Base-by-base conservation (phyloP, 1,284 basidiomycete species). In the Ceratobasidium sp. region DNA sequence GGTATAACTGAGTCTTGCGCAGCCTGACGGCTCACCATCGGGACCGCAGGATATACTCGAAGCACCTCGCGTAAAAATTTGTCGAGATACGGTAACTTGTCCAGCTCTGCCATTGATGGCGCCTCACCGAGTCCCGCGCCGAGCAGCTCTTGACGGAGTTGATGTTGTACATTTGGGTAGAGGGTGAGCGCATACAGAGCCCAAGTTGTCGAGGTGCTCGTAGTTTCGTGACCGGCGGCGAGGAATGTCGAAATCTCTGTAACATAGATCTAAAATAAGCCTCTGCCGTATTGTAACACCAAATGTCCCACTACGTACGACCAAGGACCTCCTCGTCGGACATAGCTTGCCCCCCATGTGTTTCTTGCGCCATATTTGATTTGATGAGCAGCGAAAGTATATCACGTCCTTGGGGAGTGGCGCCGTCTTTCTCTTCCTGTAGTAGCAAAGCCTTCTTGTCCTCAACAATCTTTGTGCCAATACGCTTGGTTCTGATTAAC, bases 121-220 rank as follows among this genome's bases (percentile, higher is more conserved):
- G 60, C 49, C n/a, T 84, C 83, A 15, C 60, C 53, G 13, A 76
- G 63, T 13, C 75, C 64, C 0, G 86, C 82, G 0, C 78, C 79
- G n/a, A 80, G 69, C 12, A 86, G 79, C 79, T 90, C 89, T 10
- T 83, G 82, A 1, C 89, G 84, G 0, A 90, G 83, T 51, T 84
- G 83, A 28, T 81, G 82, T 80, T 90, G 89, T 3, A 85, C 79
- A 0, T 85, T 84, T 0, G 82, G 86, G 72, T 87, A 79, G n/a
- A 82, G 81, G 0, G 85, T 80, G 0, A 89, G 85, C 13, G 84
- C 82, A 79, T 85, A 86, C 0, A 88, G 80, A 20, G 84, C 85
- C 89, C 89, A 89, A 3, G 87, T 33, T 33, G 23, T 55, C 13
- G 67, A 73, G 7, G 64, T 49, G 39, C n/a, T 51, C 9, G 78